Evolutionary conservation across 768 basidiomycete genomes (phyloP), one percentile per base, ranked within the genome.

Genomic region (Clitopilus passeckerianus): DNA sequence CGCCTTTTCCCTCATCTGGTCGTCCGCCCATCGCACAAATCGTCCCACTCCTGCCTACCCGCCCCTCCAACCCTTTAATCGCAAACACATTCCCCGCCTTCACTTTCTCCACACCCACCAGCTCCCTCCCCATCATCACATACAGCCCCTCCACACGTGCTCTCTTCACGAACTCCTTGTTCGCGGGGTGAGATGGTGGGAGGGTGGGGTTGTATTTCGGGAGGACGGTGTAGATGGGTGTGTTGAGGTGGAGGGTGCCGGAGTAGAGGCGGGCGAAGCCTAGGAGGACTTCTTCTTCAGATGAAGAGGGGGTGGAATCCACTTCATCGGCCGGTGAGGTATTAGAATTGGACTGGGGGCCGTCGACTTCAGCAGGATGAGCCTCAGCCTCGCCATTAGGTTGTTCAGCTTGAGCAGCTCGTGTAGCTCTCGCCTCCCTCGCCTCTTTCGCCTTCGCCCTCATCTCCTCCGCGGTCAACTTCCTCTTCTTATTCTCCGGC

Each of bases 91-190:
- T 95, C 7, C 97, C 97, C 1, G 97, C 95, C 30, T 82, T 82
- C 1, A 98, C 95, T 60, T 77, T 79, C 20, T 90, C 79, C 2
- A 96, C 92, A 0, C 87, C 79, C 0, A 92, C 86, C n/a, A 99
- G 79, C 68, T 98, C 95, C 44, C 93, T 77, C 2, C 97, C 97
- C 97, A 99, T 98, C 93, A 99, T 98, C 54, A 90, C 83, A 72
- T 98, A 99, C 56, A 99, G 72, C 6, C 85, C 87, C 59, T 86
- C 82, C 14, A 95, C 84, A n/a, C 76, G 78, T 22, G 87, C 80
- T 8, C 76, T 73, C 22, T 81, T 68, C 44, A 95, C 64, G 66
- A 90, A 82, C 61, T 83, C 84, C 14, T 71, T 73, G 72, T 98
- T 98, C 33, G 72, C 68, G 6, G 87, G 83, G 66, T 95, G 86